A percentile compares a stretch with the other conserved stretches of the same genome.
These are phyloP conservation scores for Russula earlei DNA, from an alignment of 768 basidiomycete genomes.

Conservation along the genomic window DNA sequence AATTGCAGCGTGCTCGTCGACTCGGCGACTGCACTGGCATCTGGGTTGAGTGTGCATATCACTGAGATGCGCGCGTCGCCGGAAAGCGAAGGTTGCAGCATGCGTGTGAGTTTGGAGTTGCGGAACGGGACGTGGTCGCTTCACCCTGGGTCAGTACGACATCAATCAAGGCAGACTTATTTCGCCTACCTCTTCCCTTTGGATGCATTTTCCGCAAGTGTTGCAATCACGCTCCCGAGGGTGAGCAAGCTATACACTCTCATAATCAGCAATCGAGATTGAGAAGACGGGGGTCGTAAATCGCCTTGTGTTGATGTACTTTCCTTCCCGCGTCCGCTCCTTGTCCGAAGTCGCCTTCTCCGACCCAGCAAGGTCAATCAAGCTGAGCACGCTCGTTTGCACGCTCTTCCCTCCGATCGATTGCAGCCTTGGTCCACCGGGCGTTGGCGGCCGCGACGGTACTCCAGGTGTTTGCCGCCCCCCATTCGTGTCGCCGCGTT, in stretches of 20 bases:
- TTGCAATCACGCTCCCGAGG: constrained; percentile 86
- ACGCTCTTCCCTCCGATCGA: constrained; percentile 73
- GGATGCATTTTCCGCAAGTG: constrained; percentile 79
- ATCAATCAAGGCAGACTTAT: not conserved
- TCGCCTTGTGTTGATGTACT: constrained; percentile 89
- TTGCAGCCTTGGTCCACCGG: constrained; percentile 58
- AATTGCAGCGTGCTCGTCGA: constrained; percentile 85
- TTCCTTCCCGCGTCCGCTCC: constrained; percentile 91
- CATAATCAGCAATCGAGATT: not conserved
- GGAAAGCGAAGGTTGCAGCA: constrained; percentile 89
- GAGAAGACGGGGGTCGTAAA: not conserved
- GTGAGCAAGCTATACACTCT: constrained; percentile 60
- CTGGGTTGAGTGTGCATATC: constrained; percentile 92
- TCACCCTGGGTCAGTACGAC: constrained; percentile 3
- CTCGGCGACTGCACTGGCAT: constrained; percentile 66
- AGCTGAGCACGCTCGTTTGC: constrained; percentile 67
- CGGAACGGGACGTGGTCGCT: constrained; percentile 91
- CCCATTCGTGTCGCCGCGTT: constrained; percentile 45
- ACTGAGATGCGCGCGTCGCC: constrained; percentile 96
- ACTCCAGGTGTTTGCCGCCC: constrained; percentile 46
- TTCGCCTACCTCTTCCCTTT: constrained; percentile 55
- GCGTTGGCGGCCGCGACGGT: constrained; percentile 35
- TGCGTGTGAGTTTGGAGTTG: constrained; percentile 89
- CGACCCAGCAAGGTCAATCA: constrained; percentile 94
- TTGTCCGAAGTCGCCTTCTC: constrained; percentile 95